Evolutionary conservation across 2,329 filamentous ascomycete species (phyloP).

Genomic region (Scedosporium boydii): DNA sequence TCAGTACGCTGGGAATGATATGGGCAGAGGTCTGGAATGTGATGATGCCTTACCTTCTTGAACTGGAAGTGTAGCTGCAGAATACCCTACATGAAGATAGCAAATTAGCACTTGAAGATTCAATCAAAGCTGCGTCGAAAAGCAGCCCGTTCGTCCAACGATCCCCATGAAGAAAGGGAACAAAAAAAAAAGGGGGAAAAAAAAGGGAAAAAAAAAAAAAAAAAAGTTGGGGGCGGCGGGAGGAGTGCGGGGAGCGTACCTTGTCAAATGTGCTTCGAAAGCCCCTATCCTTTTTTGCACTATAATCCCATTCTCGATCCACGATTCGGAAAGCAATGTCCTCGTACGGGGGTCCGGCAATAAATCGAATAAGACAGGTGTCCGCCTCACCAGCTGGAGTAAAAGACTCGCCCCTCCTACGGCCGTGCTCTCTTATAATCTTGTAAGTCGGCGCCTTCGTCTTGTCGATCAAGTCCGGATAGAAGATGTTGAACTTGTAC

Average conservation of each 20-base stretch:
- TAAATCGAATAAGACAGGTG: slow-evolving; percentile 92
- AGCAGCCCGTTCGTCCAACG: too few species aligned
- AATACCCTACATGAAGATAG: slow-evolving; percentile 56
- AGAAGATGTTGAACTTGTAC: slow-evolving; percentile 99
- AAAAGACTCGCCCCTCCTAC: slow-evolving; percentile 83
- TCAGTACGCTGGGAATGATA: background rate
- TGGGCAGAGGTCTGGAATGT: background rate
- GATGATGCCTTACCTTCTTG: slow-evolving; percentile 65
- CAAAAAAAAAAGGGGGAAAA: slow-evolving; percentile 7
- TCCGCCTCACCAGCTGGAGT: slow-evolving; percentile 92
- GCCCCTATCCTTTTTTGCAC: slow-evolving; percentile 84
- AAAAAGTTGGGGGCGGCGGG: background rate
- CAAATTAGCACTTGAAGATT: slow-evolving; percentile 6
- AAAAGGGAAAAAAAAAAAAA: slow-evolving; percentile 10
- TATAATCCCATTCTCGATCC: slow-evolving; percentile 98
- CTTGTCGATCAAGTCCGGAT: slow-evolving; percentile 93
- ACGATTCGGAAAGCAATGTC: slow-evolving; percentile 96
- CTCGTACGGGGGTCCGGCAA: slow-evolving; percentile 90
- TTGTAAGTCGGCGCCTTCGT: slow-evolving; percentile 90
- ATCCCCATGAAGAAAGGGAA: slow-evolving; percentile 8
- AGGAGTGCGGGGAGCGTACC: slow-evolving; percentile 41
- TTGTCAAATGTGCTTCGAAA: slow-evolving; percentile 98
- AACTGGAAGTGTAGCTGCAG: slow-evolving; percentile 96
- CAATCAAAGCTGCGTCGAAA: slow-evolving; percentile 9
- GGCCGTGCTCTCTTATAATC: slow-evolving; percentile 86